These are phyloP conservation scores for Ophiostoma himal-ulmi DNA, from an alignment of 2,329 filamentous ascomycete species.

Conservation along the genomic window DNA sequence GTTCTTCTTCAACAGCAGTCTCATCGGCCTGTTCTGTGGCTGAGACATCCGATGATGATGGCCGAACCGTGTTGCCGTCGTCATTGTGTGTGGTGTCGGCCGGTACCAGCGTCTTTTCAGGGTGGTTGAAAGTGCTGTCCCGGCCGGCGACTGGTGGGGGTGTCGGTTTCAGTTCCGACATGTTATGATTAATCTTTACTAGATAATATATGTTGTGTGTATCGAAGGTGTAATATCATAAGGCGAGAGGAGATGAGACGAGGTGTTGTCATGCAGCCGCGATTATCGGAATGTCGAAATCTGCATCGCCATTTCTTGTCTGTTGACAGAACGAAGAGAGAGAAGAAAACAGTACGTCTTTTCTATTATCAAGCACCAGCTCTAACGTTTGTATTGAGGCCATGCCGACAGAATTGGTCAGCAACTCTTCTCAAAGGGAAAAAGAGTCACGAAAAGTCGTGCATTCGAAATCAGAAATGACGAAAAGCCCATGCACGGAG, in stretches of 20 bases:
- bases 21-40: conserved; percentile 14
- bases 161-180: not conserved
- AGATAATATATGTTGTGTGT: not conserved
- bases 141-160: not conserved
- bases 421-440: not conserved
- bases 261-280: not conserved
- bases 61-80: not conserved
- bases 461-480: not conserved
- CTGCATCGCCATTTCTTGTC: not conserved
- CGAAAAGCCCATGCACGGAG: conserved; percentile 3
- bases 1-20: conserved; percentile 20
- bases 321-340: not conserved
- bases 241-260: not conserved
- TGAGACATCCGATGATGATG: not conserved
- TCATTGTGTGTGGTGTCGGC: not conserved
- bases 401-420: not conserved
- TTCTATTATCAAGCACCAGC: not conserved
- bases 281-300: not conserved
- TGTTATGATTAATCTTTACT: not conserved
- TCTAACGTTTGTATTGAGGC: not conserved
- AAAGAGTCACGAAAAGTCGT: not conserved
- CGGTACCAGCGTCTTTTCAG: not conserved
- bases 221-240: not conserved
- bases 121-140: not conserved
- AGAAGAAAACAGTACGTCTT: not conserved